Percentiles rank a stretch among this genome's conserved stretches.
Conservation (phyloP, 805 yeast genomes). For the Pichia rugopelliculosa region DNA sequence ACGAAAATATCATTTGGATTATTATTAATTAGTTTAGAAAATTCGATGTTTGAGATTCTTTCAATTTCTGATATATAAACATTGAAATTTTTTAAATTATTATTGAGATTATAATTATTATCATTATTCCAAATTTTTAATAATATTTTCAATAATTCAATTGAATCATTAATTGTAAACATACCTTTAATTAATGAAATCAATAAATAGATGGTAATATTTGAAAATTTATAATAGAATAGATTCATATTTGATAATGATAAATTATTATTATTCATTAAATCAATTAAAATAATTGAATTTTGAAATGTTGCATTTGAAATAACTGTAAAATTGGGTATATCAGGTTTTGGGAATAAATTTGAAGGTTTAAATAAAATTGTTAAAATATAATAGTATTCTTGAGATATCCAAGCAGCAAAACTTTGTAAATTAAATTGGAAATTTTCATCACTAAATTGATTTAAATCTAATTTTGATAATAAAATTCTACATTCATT, state of each 20-base stretch:
- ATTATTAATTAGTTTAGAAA: neutral
- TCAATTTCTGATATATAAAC: neutral
- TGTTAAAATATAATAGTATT: constrained; percentile 41
- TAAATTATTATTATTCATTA: neutral
- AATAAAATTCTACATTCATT: constrained; percentile 18
- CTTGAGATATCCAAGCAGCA: constrained; percentile 31
- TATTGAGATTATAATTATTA: neutral
- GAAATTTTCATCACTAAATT: neutral
- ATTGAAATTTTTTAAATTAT: neutral
- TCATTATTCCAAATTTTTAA: constrained; percentile 5
- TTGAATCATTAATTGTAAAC: constrained; percentile 1
- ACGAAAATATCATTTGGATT: neutral
- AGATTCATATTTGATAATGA: neutral
- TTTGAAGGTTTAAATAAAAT: constrained; percentile 44
- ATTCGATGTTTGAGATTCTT: neutral
- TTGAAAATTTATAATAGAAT: constrained; percentile 35
- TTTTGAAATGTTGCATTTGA: constrained; percentile 9
- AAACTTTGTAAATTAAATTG: constrained; percentile 24
- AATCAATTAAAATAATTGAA: neutral
- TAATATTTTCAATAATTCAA: neutral
- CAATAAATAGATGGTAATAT: neutral
- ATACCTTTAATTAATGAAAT: constrained; percentile 4
- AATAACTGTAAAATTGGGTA: constrained; percentile 27
- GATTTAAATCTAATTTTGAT: constrained; percentile 11
- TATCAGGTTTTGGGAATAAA: constrained; percentile 38